A percentile compares a stretch with the other conserved stretches of the same genome.
phyloP scores from a whole-genome alignment of 2,329 filamentous ascomycete species.

The Fusarium sp. region DNA sequence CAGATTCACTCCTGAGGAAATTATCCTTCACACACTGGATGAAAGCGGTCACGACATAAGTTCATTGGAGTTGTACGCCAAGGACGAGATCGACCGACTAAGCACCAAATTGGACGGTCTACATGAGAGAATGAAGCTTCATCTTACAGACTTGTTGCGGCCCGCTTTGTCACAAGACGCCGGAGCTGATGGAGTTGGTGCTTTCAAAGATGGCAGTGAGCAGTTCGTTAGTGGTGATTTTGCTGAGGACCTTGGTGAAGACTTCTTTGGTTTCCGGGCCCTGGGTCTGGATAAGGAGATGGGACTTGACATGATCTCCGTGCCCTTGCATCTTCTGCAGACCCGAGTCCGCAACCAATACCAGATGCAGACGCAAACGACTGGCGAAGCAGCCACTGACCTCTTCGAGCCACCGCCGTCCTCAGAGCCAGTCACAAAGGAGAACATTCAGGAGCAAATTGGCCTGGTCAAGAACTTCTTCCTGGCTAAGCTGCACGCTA shows the following conservation, averaged over 20 bases:
- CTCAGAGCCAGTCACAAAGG: conserved; percentile 82
- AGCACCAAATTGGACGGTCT: conserved; percentile 83
- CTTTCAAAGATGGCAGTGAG: conserved; percentile 96
- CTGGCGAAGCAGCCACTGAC: conserved; percentile 68
- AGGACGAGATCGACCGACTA: conserved; percentile 92
- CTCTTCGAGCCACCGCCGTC: conserved; percentile 77
- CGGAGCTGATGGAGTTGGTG: conserved; percentile 85
- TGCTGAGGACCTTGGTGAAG: conserved; percentile 96
- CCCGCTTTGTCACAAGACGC: conserved; percentile 83
- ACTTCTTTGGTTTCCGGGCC: conserved; percentile 98
- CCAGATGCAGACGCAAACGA: conserved; percentile 78
- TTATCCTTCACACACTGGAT: conserved; percentile 85
- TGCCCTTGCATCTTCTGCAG: conserved; percentile 93
- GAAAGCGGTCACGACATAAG: conserved; percentile 88
- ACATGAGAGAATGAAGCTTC: conserved; percentile 94
- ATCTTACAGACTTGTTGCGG: conserved; percentile 92
- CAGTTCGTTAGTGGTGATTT: conserved; percentile 98
- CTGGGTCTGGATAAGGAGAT: conserved; percentile 93
- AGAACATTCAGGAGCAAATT: conserved; percentile 83
- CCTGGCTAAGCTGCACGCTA: conserved; percentile 86
- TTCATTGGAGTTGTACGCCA: conserved; percentile 85
- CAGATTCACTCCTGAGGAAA: conserved; percentile 85
- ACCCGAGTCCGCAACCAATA: conserved; percentile 89
- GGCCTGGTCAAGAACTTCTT: conserved; percentile 94
- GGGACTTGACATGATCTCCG: conserved; percentile 86